phyloP scores from a whole-genome alignment of 2,329 filamentous ascomycete species.

The Phyllosticta citrichinensis region DNA sequence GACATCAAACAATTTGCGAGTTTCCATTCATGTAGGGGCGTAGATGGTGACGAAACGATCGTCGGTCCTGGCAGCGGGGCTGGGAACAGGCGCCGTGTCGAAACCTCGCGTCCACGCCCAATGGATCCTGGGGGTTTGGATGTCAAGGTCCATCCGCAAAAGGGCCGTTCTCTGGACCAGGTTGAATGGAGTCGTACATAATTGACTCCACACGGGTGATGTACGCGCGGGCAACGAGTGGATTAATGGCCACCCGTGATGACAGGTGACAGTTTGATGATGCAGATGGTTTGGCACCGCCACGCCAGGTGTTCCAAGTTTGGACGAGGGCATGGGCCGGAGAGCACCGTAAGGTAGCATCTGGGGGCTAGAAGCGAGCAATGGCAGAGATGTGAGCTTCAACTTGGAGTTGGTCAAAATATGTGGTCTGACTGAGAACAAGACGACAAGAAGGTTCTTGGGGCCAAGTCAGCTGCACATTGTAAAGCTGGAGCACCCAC shows the following conservation, averaged over 20 bases:
- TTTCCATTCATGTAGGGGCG: not conserved
- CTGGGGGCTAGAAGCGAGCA: not conserved
- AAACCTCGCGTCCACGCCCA: not conserved
- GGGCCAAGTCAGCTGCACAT: conserved; percentile 68
- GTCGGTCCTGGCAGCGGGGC: conserved; percentile 8
- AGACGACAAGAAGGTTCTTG: conserved; percentile 69
- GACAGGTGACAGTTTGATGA: not conserved
- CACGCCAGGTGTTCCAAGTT: not conserved
- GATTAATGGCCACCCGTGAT: not conserved
- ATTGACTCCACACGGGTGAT: not conserved
- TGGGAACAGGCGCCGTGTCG: not conserved
- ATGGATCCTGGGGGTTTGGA: not conserved
- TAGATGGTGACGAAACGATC: conserved; percentile 8
- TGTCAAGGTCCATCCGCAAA: not conserved
- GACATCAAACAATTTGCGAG: not conserved
- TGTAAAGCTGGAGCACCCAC: conserved; percentile 43
- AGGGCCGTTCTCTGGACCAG: not conserved
- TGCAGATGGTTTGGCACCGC: not conserved
- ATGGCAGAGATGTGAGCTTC: not conserved
- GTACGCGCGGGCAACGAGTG: not conserved
- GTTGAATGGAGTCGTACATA: not conserved
- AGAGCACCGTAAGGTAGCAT: not conserved
- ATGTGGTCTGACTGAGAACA: not conserved
- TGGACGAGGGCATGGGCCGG: not conserved
- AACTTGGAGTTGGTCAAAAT: conserved; percentile 1